These are phyloP conservation scores for Xenoacremonium recifei DNA, from an alignment of 2,329 filamentous ascomycete species.

Conservation along the genomic window DNA sequence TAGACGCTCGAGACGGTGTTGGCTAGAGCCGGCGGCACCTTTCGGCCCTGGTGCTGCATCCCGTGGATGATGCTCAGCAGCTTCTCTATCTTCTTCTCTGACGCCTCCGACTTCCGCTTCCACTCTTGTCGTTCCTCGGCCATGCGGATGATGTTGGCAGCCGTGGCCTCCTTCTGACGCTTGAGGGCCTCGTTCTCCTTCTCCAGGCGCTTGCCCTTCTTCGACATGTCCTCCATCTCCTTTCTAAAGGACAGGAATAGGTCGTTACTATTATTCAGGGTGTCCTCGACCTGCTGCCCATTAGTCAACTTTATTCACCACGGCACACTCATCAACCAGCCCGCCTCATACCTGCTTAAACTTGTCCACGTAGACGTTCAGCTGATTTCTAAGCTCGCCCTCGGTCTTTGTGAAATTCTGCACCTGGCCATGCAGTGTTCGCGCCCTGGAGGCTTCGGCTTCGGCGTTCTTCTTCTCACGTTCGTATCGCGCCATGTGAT, in stretches of 20 bases:
- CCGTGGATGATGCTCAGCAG: constrained; percentile 92
- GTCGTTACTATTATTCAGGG: constrained; percentile 96
- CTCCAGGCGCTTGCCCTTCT: constrained; percentile 95
- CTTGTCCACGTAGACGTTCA: constrained; percentile 98
- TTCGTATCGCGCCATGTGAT: constrained; percentile 84
- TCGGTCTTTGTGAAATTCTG: constrained; percentile 96
- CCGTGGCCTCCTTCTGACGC: constrained; percentile 89
- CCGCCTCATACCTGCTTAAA: constrained; percentile 82
- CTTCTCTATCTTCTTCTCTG: constrained; percentile 78
- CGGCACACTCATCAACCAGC: constrained; percentile 33
- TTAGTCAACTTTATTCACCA: constrained; percentile 23
- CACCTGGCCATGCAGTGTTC: constrained; percentile 86
- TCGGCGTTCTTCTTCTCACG: constrained; percentile 88
- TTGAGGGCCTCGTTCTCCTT: constrained; percentile 93
- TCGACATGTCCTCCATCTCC: constrained; percentile 99
- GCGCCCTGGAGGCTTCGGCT: constrained; percentile 73
- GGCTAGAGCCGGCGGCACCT: constrained; percentile 63
- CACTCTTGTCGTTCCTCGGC: constrained; percentile 88
- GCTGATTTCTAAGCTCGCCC: constrained; percentile 85
- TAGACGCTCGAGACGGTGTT: constrained; percentile 60
- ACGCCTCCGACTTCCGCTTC: constrained; percentile 60
- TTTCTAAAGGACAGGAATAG: constrained; percentile 95
- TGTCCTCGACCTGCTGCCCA: constrained; percentile 82
- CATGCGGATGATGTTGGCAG: constrained; percentile 95
- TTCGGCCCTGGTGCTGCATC: constrained; percentile 92